Conservation (phyloP, 2,329 filamentous ascomycete species). For the Didymella arachidicola region DNA sequence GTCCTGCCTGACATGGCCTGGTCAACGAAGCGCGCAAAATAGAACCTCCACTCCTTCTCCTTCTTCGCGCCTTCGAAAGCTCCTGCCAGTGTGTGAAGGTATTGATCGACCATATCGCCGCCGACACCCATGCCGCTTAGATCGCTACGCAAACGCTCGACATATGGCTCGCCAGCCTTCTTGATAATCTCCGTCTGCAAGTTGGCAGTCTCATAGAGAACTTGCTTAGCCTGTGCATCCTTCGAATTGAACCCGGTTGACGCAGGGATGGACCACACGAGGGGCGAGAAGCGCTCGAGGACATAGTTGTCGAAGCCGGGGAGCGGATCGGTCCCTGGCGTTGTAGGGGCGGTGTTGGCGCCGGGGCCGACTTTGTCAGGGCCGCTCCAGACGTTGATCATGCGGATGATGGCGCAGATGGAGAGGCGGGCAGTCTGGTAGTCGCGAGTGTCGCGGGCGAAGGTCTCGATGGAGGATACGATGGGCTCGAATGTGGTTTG, state of each 20-base stretch:
- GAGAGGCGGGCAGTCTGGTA: constrained; percentile 75
- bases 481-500: constrained; percentile 89
- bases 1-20: constrained; percentile 36
- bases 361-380: constrained; percentile 65
- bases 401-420: constrained; percentile 80
- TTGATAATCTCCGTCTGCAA: constrained; percentile 89
- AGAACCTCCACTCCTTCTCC: constrained; percentile 55
- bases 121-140: constrained; percentile 71
- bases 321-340: constrained; percentile 63
- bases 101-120: constrained; percentile 69
- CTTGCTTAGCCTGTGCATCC: constrained; percentile 88
- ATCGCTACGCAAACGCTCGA: constrained; percentile 71
- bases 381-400: constrained; percentile 90
- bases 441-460: constrained; percentile 78
- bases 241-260: constrained; percentile 80
- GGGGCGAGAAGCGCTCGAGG: constrained; percentile 84
- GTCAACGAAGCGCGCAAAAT: constrained; percentile 55
- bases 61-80: constrained; percentile 49
- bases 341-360: constrained; percentile 52
- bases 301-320: constrained; percentile 93
- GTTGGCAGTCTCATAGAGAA: constrained; percentile 84
- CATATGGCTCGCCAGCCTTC: constrained; percentile 86
- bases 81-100: constrained; percentile 60
- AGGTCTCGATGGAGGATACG: constrained; percentile 82
- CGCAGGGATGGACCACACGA: constrained; percentile 88